A percentile compares a stretch with the other conserved stretches of the same genome.
Conservation (phyloP, 352 stramenopile species). For the Globisporangium sylvaticum region DNA sequence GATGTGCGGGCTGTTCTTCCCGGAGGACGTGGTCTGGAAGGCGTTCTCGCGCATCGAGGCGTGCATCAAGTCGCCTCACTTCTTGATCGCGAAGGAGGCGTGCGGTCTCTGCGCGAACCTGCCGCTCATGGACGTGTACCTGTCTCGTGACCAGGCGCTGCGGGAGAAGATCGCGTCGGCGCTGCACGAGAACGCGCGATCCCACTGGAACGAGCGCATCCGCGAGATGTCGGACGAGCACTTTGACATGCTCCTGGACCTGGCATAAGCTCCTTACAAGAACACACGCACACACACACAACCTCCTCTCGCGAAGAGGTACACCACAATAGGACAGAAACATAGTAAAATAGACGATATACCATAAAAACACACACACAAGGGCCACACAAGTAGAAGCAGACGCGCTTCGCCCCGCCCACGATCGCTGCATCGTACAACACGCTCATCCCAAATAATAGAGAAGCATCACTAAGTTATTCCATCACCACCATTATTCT, state of each 20-base stretch:
- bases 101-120: constrained; percentile 58
- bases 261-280: constrained; percentile 31
- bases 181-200: constrained; percentile 58
- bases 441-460: constrained; percentile 3
- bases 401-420: background rate
- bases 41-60: constrained; percentile 45
- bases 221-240: constrained; percentile 74
- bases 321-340: constrained; percentile 6
- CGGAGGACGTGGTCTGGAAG: constrained; percentile 36
- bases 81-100: constrained; percentile 71
- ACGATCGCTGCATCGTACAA: constrained; percentile 6
- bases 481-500: background rate
- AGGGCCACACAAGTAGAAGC: background rate
- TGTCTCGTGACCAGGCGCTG: constrained; percentile 49
- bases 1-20: constrained; percentile 48
- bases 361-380: constrained; percentile 8
- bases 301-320: constrained; percentile 1
- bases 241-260: constrained; percentile 78
- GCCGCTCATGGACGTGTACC: constrained; percentile 63
- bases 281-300: background rate
- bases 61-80: constrained; percentile 66
- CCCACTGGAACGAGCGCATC: constrained; percentile 78
- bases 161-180: constrained; percentile 58
- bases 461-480: constrained; percentile 5
- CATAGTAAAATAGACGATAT: constrained; percentile 9